Conservation (phyloP, 148 eudicot genomes). For the Cornus florida region DNA sequence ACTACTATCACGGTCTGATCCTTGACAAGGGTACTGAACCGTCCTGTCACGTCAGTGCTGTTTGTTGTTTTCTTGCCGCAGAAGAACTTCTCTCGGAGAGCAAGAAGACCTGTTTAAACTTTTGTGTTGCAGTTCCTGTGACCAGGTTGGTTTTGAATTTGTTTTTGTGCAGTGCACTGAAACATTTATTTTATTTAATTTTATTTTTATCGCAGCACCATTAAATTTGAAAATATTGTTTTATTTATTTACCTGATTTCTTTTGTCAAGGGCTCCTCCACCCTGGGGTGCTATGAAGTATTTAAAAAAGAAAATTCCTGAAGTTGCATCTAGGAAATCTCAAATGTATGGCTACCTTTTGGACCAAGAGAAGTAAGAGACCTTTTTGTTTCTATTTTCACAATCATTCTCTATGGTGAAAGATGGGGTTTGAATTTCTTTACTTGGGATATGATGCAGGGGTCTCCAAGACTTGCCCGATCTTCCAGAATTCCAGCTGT, state of each 20-base stretch:
- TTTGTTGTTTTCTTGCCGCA: constrained; percentile 75
- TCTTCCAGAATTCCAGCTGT: constrained; percentile 86
- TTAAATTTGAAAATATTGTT: background rate
- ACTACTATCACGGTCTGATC: constrained; percentile 82
- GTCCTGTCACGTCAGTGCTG: constrained; percentile 59
- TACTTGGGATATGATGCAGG: constrained; percentile 36
- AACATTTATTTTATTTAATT: background rate
- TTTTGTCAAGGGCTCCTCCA: constrained; percentile 65
- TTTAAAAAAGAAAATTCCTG: constrained; percentile 71
- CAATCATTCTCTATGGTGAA: background rate
- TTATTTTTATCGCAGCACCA: background rate
- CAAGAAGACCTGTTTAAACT: constrained; percentile 80
- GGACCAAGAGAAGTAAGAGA: constrained; percentile 78
- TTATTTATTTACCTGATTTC: constrained; percentile 3
- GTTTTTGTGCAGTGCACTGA: background rate
- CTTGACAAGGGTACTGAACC: constrained; percentile 79
- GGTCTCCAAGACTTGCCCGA: constrained; percentile 66
- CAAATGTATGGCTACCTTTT: constrained; percentile 73
- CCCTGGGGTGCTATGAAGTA: constrained; percentile 85
- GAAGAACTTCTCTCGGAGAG: constrained; percentile 71
- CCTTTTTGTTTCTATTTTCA: background rate
- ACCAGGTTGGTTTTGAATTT: constrained; percentile 49
- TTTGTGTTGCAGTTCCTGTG: constrained; percentile 76
- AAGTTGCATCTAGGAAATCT: constrained; percentile 68
- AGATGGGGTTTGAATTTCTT: background rate